A percentile compares a stretch with the other conserved stretches of the same genome.
Evolutionary conservation across 2,329 filamentous ascomycete species (phyloP).

Genomic region (Cadophora sp.): DNA sequence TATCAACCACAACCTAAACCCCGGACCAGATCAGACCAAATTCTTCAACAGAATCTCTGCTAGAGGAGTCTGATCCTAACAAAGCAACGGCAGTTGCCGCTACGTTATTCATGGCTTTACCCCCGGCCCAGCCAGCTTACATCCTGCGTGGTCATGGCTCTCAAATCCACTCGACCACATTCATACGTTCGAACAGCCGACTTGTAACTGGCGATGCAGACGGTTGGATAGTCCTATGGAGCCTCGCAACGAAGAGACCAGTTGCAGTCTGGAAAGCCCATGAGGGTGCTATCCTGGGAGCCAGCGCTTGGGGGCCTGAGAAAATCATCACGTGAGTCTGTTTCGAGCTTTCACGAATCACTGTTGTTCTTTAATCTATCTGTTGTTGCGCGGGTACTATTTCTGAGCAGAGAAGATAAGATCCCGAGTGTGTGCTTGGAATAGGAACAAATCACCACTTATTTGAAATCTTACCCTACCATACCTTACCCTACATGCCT

Average conservation of each 20-base stretch:
- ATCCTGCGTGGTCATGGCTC: constrained; percentile 86
- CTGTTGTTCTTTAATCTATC: constrained; percentile 20
- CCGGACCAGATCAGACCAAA: not conserved
- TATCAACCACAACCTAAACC: constrained; percentile 13
- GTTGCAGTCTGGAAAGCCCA: constrained; percentile 89
- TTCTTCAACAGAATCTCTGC: not conserved
- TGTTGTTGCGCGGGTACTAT: constrained; percentile 6
- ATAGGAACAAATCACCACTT: not conserved
- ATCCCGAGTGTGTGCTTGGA: not conserved
- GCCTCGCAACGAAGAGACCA: constrained; percentile 79
- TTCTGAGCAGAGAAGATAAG: not conserved
- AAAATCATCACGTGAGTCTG: constrained; percentile 80
- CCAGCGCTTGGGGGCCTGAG: constrained; percentile 73
- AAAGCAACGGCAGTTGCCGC: constrained; percentile 8
- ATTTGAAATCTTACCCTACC: not conserved
- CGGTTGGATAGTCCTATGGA: constrained; percentile 88
- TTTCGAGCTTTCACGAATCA: constrained; percentile 17
- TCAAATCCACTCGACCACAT: constrained; percentile 78
- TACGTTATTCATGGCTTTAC: constrained; percentile 29
- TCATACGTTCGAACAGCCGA: constrained; percentile 75
- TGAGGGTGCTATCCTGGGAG: constrained; percentile 75
- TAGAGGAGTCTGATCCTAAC: constrained; percentile 5
- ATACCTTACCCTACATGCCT: not conserved
- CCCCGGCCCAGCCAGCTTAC: constrained; percentile 49
- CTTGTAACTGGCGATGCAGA: constrained; percentile 89